Conservation (phyloP, 2,329 filamentous ascomycete species). For the Bisporella sp. region DNA sequence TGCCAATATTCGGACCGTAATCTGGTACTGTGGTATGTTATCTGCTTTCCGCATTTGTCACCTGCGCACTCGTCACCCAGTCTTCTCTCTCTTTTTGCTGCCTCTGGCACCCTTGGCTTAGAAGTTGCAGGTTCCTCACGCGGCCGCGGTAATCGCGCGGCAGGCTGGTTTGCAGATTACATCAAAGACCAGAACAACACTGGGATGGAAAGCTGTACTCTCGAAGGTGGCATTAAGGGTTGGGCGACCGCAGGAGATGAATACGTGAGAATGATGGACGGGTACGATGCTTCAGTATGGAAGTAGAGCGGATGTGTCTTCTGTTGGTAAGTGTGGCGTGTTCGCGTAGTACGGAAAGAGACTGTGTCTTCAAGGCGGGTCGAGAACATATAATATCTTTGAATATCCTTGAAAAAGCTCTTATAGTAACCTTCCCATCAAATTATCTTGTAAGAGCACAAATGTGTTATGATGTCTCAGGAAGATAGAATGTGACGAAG, state of each 20-base stretch:
- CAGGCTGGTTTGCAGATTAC: background rate
- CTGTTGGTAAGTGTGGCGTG: too few species aligned
- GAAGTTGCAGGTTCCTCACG: background rate
- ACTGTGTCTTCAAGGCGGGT: too few species aligned
- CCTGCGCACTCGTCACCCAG: too few species aligned
- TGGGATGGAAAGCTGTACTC: slow-evolving; percentile 25
- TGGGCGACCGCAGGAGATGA: slow-evolving; percentile 28
- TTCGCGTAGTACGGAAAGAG: too few species aligned
- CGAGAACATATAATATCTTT: too few species aligned
- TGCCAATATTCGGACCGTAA: slow-evolving; percentile 18
- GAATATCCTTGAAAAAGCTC: too few species aligned
- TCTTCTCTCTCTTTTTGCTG: too few species aligned
- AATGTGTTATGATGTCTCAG: too few species aligned
- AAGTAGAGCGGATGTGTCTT: slow-evolving; percentile 1
- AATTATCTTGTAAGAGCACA: too few species aligned
- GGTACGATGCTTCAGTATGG: slow-evolving; percentile 23
- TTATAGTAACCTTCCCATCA: too few species aligned
- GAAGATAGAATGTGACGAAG: too few species aligned
- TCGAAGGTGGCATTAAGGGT: slow-evolving; percentile 30
- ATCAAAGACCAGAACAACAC: slow-evolving; percentile 18
- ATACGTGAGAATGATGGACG: slow-evolving; percentile 27
- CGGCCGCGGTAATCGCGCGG: background rate
- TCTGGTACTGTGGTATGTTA: slow-evolving; percentile 24
- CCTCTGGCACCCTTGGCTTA: background rate
- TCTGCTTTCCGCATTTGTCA: background rate